Evolutionary conservation across 495 filamentous ascomycete genomes (phyloP), one percentile per base, ranked within the genome.

Genomic region (Evansstolkia leycettana): DNA sequence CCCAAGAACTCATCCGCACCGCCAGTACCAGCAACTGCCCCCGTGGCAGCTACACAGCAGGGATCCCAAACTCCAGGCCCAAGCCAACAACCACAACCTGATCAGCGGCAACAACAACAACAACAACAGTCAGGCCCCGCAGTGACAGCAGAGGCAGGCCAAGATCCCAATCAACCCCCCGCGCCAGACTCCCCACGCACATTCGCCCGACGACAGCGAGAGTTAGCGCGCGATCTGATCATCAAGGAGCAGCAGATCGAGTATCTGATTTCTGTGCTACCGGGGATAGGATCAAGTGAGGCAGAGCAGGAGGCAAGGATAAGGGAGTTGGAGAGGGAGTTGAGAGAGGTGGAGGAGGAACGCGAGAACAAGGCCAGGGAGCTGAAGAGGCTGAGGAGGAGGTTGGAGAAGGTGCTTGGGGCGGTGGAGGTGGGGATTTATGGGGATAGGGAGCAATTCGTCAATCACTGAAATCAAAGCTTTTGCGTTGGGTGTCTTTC

Each of bases 181-280:
- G 46, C 48, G 5, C 71, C 82, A 1, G 70, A 82, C 42, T 62
- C 76, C 1, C 69, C 82, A 0, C 67, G 75, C 26, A 65, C 67
- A 10, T 93, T 92, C 55, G 67, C 68, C 26, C 70, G 69, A 7
- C 74, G 79, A 7, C 77, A 92, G 51, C 57, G 72, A 23, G 88
- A 98, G 52, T 68, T 98, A 13, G 84, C 86, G 12, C 76, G 78
- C 10, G 89, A 94, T 48, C 66, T 98, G 0, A 79, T 98, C 34
- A 58, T 84, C 37, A 87, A 94, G 57, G 83, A 89, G 45, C 85
- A 94, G 64, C 87, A 94, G 70, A 90, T 96, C 46, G 90, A 98
- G 61, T 66, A 75, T 16, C 57, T 98, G 37, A 85, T 95, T 41
- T 77, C 73, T 2, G 69, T 70, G 11, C 60, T 98, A n/a, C 90